A percentile compares a stretch with the other conserved stretches of the same genome.
Conservation (phyloP, 2,329 filamentous ascomycete species). For the Alternaria rosae region DNA sequence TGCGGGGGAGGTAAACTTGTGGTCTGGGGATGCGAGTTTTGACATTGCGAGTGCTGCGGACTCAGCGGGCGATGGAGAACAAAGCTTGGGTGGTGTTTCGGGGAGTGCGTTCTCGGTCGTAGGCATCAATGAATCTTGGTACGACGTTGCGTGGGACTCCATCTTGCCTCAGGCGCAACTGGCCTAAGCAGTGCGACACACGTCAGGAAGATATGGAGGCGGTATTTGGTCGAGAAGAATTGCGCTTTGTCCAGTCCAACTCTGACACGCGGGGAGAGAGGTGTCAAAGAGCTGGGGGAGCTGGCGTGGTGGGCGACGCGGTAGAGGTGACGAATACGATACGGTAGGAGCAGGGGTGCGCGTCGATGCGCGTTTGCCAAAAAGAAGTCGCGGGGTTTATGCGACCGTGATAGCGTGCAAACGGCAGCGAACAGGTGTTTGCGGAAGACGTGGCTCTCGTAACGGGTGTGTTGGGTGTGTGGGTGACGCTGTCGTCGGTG, state of each 20-base stretch:
- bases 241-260: slow-evolving; percentile 15
- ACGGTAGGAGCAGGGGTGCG: slow-evolving; percentile 24
- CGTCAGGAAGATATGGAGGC: slow-evolving; percentile 29
- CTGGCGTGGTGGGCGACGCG: slow-evolving; percentile 12
- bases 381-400: slow-evolving; percentile 21
- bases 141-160: slow-evolving; percentile 37
- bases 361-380: slow-evolving; percentile 27
- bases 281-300: slow-evolving; percentile 2
- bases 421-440: background rate
- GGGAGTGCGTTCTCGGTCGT: slow-evolving; percentile 41
- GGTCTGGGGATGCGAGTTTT: slow-evolving; percentile 34
- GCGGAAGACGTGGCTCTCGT: slow-evolving; percentile 3
- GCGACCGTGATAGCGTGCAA: slow-evolving; percentile 12
- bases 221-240: slow-evolving; percentile 1
- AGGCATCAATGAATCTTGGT: slow-evolving; percentile 42
- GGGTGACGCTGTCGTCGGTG: slow-evolving; percentile 11
- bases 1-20: slow-evolving; percentile 50
- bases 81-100: slow-evolving; percentile 36
- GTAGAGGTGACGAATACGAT: slow-evolving; percentile 15
- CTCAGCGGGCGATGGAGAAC: slow-evolving; percentile 28
- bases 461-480: slow-evolving; percentile 8
- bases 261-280: slow-evolving; percentile 5
- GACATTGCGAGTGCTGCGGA: slow-evolving; percentile 26
- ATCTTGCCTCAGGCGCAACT: slow-evolving; percentile 36
- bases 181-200: slow-evolving; percentile 34